Evolutionary conservation across 441 rosid species (phyloP), one percentile per base, ranked within the genome.

Genomic region (Eutrema salsugineum): DNA sequence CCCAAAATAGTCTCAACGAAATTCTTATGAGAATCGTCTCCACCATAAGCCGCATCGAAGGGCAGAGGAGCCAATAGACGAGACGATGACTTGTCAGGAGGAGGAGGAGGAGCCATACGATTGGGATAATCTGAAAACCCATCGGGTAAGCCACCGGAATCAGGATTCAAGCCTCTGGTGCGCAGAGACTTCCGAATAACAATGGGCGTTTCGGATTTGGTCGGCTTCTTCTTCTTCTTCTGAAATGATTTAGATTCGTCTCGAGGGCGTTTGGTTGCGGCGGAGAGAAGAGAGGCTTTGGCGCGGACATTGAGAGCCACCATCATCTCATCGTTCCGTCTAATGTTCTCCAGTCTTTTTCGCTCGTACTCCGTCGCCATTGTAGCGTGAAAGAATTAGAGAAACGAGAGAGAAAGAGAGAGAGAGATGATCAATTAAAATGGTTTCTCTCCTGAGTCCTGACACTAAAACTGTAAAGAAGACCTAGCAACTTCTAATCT

Each of bases 351-450:
- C 32, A 88, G 84, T 77, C 97, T 82, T 70, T 75, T 77, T 14
- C 84, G 83, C 78, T 91, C 99, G 75, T 94, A 91, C 62, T 91
- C 95, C 1, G 95, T 61, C 83, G 85, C 97, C 98, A 91, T 93
- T 55, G 79, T 53, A 55, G 36, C 70, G 4, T 44, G 2, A 28
- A 38, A 28, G 36, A 56, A 15, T 8, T 4, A 6, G 22, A 5
- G 2, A 8, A 8, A 0, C 5, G 27, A 24, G 36, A 43, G 14
- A 58, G 47, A 19, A 20, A 27, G 57, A 27, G 54, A 16, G 32
- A 20, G 54, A 43, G 47, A 8, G 7, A 42, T 15, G 54, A 47
- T 2, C 8, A 5, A 39, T 12, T 28, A 28, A 14, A 40, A 32
- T 14, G 11, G 2, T 24, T 30, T 30, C 12, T 35, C 14, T 69